A percentile compares a stretch with the other conserved stretches of the same genome.
These are phyloP conservation scores for Erythrobasidium hasegawianum DNA, from an alignment of 1,284 basidiomycete species.

Conservation along the genomic window DNA sequence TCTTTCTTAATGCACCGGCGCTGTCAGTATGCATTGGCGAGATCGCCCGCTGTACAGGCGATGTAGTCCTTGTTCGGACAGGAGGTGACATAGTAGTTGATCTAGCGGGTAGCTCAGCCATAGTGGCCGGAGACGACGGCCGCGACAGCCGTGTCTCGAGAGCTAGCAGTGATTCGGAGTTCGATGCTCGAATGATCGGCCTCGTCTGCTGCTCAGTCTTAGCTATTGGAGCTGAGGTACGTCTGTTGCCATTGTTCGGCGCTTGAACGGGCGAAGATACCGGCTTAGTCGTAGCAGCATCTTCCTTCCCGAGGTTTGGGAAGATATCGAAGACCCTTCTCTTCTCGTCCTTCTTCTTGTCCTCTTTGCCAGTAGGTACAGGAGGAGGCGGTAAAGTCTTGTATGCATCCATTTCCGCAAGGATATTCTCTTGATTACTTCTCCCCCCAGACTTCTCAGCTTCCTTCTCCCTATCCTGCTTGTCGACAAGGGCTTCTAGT, in stretches of 20 bases:
- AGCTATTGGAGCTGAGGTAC: background rate
- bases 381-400: slow-evolving; percentile 20
- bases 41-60: slow-evolving; percentile 21
- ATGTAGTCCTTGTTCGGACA: background rate
- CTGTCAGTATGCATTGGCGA: slow-evolving; percentile 29
- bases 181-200: slow-evolving; percentile 4
- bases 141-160: slow-evolving; percentile 21
- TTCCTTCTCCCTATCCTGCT: slow-evolving; percentile 21
- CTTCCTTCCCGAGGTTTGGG: too few relatives aligned
- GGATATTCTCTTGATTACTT: background rate
- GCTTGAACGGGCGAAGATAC: background rate
- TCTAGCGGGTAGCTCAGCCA: background rate
- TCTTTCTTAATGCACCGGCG: slow-evolving; percentile 28
- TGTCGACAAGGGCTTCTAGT: slow-evolving; percentile 26
- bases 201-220: background rate
- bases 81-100: slow-evolving; percentile 12
- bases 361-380: background rate
- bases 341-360: background rate
- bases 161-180: slow-evolving; percentile 20
- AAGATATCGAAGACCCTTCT: slow-evolving; percentile 22
- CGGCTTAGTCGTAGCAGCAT: background rate
- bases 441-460: background rate
- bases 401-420: slow-evolving; percentile 6
- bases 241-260: background rate
- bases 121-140: slow-evolving; percentile 5